Base-by-base conservation (phyloP, 2,329 filamentous ascomycete genomes). In the Beauveria sp. region DNA sequence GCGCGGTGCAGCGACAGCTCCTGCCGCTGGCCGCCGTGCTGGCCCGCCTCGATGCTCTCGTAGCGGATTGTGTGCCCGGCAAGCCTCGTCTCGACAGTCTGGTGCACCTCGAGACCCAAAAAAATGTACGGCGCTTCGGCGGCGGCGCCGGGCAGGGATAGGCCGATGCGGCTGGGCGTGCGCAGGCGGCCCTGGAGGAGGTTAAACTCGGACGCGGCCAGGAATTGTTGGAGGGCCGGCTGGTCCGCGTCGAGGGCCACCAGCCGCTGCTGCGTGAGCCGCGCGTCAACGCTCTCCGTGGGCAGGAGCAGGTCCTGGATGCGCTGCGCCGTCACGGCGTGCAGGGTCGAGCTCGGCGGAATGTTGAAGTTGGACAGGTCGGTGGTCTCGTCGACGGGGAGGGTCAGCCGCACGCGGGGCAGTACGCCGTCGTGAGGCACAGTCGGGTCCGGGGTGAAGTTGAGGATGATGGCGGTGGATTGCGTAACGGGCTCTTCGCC, bases 31-130 rank as follows among this genome's bases (percentile, higher is more conserved):
- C 81, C 81, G 55, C 78, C 79, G 62, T 80, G 78, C 56, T 75
- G 74, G 0, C 81, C 81, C 5, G 75, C 80, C 63, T 84, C 78
- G 63, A 84, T 75, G 66, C 75, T 78, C 22, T 75, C 80, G 74
- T 84, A 84, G 8, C 73, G 75, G 9, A 86, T 70, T 12, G 69
- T 77, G 70, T 80, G 77, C 49, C 74, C 75, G 7, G 72, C 64
- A 69, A 77, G 79, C 2, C 74, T 68, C 45, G 77, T 70, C 10
- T 78, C 72, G 52, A 79, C 70, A 26, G 73, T 70, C 62, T 80
- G 79, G 51, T 78, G 80, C 45, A 85, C 73, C 66, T 86, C 81
- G 1, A 83, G 73, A 8, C 81, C 81, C 53, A 75, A 73, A 68
- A 84, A 83, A 18, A 75, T 60, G 66, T 75, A 77, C 14, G 66